phyloP scores from a whole-genome alignment of 2,329 filamentous ascomycete species.

The Fusarium mangiferae region DNA sequence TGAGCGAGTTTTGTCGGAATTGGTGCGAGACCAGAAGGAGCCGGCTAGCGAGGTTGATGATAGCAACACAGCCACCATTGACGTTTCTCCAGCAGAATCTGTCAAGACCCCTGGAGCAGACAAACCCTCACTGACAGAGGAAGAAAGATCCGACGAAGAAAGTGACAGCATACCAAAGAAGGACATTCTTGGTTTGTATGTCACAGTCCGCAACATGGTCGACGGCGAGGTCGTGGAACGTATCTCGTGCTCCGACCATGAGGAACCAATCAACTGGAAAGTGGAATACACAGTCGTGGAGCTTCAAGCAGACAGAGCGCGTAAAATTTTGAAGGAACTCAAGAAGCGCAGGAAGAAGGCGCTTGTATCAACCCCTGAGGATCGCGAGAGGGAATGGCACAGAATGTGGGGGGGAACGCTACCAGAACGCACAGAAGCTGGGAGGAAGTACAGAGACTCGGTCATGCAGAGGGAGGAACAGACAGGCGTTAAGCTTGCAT shows the following conservation, averaged over 20 bases:
- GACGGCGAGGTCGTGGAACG: conserved; percentile 72
- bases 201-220: conserved; percentile 78
- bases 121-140: background rate
- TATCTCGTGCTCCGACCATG: conserved; percentile 52
- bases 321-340: conserved; percentile 64
- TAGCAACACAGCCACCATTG: background rate
- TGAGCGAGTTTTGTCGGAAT: conserved; percentile 61
- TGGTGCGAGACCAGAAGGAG: conserved; percentile 54
- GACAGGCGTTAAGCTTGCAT: conserved; percentile 60
- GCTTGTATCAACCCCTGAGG: conserved; percentile 54
- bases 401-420: conserved; percentile 57
- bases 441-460: conserved; percentile 66
- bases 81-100: background rate
- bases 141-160: background rate
- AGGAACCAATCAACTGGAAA: conserved; percentile 62
- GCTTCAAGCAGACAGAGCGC: conserved; percentile 58
- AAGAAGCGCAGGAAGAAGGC: conserved; percentile 65
- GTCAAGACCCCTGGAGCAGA: background rate
- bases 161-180: background rate
- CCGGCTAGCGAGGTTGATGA: conserved; percentile 16
- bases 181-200: conserved; percentile 69
- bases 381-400: conserved; percentile 58
- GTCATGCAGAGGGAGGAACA: conserved; percentile 63
- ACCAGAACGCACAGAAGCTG: conserved; percentile 58
- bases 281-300: conserved; percentile 84